Conservation (phyloP, 2,329 filamentous ascomycete species). For the Colletotrichum chrysophilum region DNA sequence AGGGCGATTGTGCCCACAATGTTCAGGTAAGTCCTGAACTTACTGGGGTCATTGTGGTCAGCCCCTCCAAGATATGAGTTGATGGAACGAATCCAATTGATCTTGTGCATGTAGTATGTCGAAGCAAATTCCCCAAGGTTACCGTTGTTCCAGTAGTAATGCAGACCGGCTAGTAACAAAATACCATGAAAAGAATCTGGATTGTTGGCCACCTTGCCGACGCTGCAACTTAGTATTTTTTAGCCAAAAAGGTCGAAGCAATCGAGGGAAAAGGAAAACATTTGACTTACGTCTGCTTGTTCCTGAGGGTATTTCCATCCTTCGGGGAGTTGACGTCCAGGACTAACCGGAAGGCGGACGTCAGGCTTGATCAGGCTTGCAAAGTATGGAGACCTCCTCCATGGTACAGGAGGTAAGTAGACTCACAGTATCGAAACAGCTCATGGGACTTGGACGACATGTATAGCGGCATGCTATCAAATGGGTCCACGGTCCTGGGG, state of each 20-base stretch:
- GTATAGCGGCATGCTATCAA: not conserved
- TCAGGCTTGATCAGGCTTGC: not conserved
- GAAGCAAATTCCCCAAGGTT: not conserved
- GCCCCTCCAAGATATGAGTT: not conserved
- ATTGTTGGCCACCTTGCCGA: not conserved
- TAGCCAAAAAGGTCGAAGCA: not conserved
- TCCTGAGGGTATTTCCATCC: not conserved
- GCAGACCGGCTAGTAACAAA: not conserved
- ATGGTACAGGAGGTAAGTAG: not conserved
- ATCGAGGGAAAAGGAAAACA: not conserved
- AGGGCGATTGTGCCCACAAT: not conserved
- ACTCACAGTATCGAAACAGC: not conserved
- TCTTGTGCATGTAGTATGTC: not conserved
- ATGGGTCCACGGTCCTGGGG: not conserved
- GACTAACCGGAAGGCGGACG: not conserved
- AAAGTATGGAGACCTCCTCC: not conserved
- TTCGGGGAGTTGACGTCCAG: not conserved
- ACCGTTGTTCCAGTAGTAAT: not conserved
- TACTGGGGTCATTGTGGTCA: not conserved
- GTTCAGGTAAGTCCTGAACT: not conserved
- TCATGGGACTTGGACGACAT: not conserved
- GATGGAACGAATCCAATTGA: not conserved
- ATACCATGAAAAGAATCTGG: not conserved
- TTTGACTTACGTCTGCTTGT: not conserved
- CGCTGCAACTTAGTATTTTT: not conserved